phyloP scores from a whole-genome alignment of 371 early-diverging fungal species.

The Lichtheimia corymbifera region DNA sequence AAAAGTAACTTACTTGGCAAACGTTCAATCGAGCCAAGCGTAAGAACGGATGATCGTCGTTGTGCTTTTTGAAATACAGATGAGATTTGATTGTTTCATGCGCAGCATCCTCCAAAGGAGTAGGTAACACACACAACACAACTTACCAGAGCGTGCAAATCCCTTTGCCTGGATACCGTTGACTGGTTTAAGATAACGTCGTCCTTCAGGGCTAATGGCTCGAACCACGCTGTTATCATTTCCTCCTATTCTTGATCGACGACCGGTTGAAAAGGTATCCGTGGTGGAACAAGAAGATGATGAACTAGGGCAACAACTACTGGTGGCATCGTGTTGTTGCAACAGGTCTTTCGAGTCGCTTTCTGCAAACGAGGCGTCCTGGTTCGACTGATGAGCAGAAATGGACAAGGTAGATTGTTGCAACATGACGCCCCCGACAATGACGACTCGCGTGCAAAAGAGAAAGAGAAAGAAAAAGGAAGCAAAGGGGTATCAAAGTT shows the following conservation, averaged over 20 bases:
- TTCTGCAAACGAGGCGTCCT: neutral
- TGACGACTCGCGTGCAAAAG: neutral
- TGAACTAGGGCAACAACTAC: neutral
- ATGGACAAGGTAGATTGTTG: slow-evolving; percentile 15
- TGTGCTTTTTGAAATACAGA: slow-evolving; percentile 28
- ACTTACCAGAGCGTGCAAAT: slow-evolving; percentile 50
- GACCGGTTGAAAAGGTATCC: neutral
- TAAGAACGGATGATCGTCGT: slow-evolving; percentile 50
- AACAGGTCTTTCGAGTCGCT: slow-evolving; percentile 9
- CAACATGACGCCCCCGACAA: slow-evolving; percentile 10
- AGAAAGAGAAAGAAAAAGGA: slow-evolving; percentile 1
- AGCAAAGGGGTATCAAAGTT: slow-evolving; percentile 4
- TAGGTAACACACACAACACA: neutral
- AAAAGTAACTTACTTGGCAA: slow-evolving; percentile 42
- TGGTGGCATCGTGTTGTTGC: slow-evolving; percentile 11
- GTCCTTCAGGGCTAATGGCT: slow-evolving; percentile 41
- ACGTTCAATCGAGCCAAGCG: slow-evolving; percentile 49
- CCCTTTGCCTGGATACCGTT: slow-evolving; percentile 51
- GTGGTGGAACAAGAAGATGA: neutral
- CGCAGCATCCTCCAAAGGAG: too few species aligned
- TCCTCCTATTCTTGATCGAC: neutral
- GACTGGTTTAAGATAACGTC: slow-evolving; percentile 44
- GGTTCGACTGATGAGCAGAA: slow-evolving; percentile 6
- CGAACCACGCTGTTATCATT: slow-evolving; percentile 20
- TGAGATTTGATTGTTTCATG: neutral